phyloP scores from a whole-genome alignment of 805 yeast genomes.

The Hanseniaspora valbyensis region DNA sequence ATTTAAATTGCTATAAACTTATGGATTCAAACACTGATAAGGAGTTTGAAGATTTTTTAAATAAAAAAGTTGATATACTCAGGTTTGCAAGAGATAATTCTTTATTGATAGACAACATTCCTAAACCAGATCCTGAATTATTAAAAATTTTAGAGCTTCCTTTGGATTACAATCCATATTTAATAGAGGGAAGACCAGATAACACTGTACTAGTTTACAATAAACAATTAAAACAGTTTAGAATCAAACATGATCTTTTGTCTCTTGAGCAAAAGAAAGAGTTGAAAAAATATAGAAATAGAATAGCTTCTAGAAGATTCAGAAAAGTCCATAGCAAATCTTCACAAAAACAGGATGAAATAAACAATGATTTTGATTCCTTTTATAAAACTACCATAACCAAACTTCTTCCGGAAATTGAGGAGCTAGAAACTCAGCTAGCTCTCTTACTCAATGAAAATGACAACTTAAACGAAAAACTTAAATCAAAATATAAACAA shows the following conservation, averaged over 20 bases:
- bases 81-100: not conserved
- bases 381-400: not conserved
- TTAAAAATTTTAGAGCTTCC: slow-evolving; percentile 4
- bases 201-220: not conserved
- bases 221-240: not conserved
- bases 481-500: slow-evolving; percentile 8
- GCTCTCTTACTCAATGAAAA: not conserved
- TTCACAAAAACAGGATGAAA: not conserved
- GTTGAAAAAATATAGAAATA: slow-evolving; percentile 10
- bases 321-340: slow-evolving; percentile 10
- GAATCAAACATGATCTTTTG: slow-evolving; percentile 9
- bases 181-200: not conserved
- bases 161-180: not conserved
- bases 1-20: not conserved
- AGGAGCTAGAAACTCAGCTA: not conserved
- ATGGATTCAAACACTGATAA: not conserved
- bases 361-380: not conserved
- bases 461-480: not conserved
- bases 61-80: not conserved
- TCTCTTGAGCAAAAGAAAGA: slow-evolving; percentile 1
- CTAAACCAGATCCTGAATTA: slow-evolving; percentile 8
- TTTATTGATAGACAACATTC: not conserved
- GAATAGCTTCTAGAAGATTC: slow-evolving; percentile 12
- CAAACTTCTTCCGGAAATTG: not conserved
- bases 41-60: not conserved